Conservation (phyloP, 768 basidiomycete species). For the Trametes elegans region DNA sequence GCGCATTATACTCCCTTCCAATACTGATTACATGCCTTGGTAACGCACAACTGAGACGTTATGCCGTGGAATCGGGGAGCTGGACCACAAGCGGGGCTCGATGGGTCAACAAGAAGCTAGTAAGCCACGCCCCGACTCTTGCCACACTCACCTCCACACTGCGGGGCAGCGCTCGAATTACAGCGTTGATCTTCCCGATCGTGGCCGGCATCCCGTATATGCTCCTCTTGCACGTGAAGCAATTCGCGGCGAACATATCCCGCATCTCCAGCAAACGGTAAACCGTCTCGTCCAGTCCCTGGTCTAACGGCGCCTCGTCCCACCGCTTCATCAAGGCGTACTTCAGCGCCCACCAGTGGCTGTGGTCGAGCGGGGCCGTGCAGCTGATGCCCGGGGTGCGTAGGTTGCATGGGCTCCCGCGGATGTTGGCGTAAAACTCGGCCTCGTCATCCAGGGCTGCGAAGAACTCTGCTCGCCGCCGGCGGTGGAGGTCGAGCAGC, state of each 20-base stretch:
- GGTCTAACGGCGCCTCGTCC: slow-evolving; percentile 10
- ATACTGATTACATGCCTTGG: too few species aligned
- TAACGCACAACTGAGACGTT: too few species aligned
- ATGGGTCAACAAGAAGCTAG: too few species aligned
- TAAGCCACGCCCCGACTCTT: too few species aligned
- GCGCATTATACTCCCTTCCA: too few species aligned
- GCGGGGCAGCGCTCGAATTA: slow-evolving; percentile 19
- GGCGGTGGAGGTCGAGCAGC: slow-evolving; percentile 42
- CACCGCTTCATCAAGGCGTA: slow-evolving; percentile 15
- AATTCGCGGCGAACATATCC: slow-evolving; percentile 11
- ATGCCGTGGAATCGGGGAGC: too few species aligned
- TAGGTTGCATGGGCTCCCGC: slow-evolving; percentile 5
- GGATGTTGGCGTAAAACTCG: slow-evolving; percentile 33
- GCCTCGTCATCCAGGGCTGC: slow-evolving; percentile 34
- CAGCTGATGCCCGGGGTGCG: slow-evolving; percentile 1
- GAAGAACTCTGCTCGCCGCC: slow-evolving; percentile 39
- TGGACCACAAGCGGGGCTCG: too few species aligned
- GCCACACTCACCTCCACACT: slow-evolving; percentile 19
- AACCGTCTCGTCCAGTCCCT: slow-evolving; percentile 9
- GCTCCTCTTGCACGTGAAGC: slow-evolving; percentile 16
- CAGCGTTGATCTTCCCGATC: slow-evolving; percentile 14
- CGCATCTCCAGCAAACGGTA: slow-evolving; percentile 6
- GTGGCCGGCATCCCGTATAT: slow-evolving; percentile 20
- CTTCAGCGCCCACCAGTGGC: slow-evolving; percentile 21
- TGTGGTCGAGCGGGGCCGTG: slow-evolving; percentile 15